Conservation (phyloP, 1,284 basidiomycete genomes). For the Leccinum subrobustum region DNA sequence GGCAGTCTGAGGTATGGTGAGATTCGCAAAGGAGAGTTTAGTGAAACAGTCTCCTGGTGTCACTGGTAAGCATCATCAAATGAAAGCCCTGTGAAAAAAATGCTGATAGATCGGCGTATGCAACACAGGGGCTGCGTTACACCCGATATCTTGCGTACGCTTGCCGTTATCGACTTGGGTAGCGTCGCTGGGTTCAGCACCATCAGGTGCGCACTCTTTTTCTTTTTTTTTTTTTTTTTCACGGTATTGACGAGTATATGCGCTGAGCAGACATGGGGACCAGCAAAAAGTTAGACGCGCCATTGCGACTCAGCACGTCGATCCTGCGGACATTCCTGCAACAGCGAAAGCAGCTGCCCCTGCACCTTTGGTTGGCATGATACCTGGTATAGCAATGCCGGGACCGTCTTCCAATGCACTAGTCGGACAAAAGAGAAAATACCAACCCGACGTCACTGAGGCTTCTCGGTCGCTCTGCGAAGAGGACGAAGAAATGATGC, state of each 20-base stretch:
- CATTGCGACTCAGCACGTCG: slow-evolving; percentile 49
- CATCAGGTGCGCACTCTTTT: slow-evolving; percentile 43
- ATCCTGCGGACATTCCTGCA: slow-evolving; percentile 53
- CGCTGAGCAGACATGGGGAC: slow-evolving; percentile 47
- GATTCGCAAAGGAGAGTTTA: slow-evolving; percentile 43
- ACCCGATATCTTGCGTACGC: slow-evolving; percentile 47
- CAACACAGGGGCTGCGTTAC: slow-evolving; percentile 68
- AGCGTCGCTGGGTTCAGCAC: slow-evolving; percentile 48
- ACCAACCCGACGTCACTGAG: slow-evolving; percentile 29
- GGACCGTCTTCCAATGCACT: slow-evolving; percentile 7
- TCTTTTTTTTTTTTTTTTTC: neutral
- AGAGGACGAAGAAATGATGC: slow-evolving; percentile 44
- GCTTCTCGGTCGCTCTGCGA: slow-evolving; percentile 17
- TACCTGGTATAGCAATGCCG: slow-evolving; percentile 2
- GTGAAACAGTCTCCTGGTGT: slow-evolving; percentile 67
- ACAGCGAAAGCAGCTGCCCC: slow-evolving; percentile 34
- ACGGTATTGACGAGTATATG: neutral
- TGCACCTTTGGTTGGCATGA: neutral
- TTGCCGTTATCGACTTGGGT: slow-evolving; percentile 46
- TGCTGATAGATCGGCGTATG: slow-evolving; percentile 10
- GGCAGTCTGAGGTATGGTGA: slow-evolving; percentile 65
- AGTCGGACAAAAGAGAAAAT: slow-evolving; percentile 38
- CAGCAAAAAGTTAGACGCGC: slow-evolving; percentile 61
- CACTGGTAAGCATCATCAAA: slow-evolving; percentile 55
- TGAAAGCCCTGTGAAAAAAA: slow-evolving; percentile 14